Evolutionary conservation across 345 rosid genomes (phyloP).

Genomic region (Salix viminalis): DNA sequence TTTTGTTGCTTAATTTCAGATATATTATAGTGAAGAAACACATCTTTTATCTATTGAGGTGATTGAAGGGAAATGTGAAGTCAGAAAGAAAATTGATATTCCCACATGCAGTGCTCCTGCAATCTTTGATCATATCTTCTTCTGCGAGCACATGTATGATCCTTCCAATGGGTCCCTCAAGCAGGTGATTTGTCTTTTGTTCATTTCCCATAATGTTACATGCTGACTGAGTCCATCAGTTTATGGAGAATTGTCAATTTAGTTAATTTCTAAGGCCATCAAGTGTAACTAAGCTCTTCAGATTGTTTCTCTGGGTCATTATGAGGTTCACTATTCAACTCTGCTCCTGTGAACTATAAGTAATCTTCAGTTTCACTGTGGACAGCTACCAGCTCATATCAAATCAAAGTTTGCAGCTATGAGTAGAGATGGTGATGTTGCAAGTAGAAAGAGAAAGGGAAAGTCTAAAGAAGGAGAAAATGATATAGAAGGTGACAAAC

Average conservation of each 20-base stretch:
- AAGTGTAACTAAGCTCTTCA: background rate
- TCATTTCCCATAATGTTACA: background rate
- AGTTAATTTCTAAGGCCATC: background rate
- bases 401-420: constrained; percentile 47
- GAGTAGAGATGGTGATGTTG: constrained; percentile 35
- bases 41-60: constrained; percentile 28
- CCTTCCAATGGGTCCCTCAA: constrained; percentile 62
- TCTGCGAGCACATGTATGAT: constrained; percentile 72
- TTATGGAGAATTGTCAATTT: background rate
- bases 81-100: constrained; percentile 66
- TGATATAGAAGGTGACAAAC: constrained; percentile 31
- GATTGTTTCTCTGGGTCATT: background rate
- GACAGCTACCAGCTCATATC: constrained; percentile 54
- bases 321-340: background rate
- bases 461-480: constrained; percentile 56
- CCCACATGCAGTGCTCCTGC: constrained; percentile 38
- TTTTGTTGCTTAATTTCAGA: constrained; percentile 36
- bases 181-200: constrained; percentile 40
- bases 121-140: constrained; percentile 68
- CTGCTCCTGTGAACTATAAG: background rate
- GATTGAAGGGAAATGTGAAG: constrained; percentile 80
- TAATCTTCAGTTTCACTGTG: constrained; percentile 14
- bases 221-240: background rate
- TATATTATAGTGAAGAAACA: constrained; percentile 65
- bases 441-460: constrained; percentile 68